These are phyloP conservation scores for Parietichytrium sp. DNA, from an alignment of 108 stramenopile genomes.

Conservation along the genomic window DNA sequence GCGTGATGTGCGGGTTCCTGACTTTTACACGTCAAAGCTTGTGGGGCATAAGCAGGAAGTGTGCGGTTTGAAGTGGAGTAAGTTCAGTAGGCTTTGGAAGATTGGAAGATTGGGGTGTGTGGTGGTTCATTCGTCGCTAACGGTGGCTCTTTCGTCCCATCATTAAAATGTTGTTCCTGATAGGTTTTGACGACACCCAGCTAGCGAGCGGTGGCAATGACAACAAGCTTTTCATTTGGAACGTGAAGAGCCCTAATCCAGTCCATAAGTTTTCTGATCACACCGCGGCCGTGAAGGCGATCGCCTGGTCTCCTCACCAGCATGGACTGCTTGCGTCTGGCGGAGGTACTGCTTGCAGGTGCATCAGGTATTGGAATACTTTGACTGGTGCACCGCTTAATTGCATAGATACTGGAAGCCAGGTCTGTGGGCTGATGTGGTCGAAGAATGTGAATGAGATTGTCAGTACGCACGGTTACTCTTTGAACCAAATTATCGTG, in stretches of 20 bases:
- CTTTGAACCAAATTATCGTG: constrained; percentile 71
- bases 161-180: neutral
- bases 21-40: constrained; percentile 64
- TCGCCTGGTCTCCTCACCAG: constrained; percentile 97
- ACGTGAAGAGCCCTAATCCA: constrained; percentile 43
- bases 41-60: constrained; percentile 91
- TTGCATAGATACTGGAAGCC: constrained; percentile 91
- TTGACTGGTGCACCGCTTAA: constrained; percentile 75
- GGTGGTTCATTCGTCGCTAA: too few species aligned
- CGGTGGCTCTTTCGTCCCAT: neutral
- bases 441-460: constrained; percentile 93
- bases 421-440: constrained; percentile 97
- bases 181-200: constrained; percentile 36
- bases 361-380: constrained; percentile 97
- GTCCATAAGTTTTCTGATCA: constrained; percentile 72
- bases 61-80: constrained; percentile 96
- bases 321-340: constrained; percentile 92
- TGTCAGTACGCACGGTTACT: constrained; percentile 97
- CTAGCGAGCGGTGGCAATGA: constrained; percentile 91
- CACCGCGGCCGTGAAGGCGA: constrained; percentile 98
- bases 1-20: constrained; percentile 76
- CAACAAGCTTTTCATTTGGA: constrained; percentile 93
- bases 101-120: too few species aligned
- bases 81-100: constrained; percentile 76
- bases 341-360: constrained; percentile 94